A percentile compares a stretch with the other conserved stretches of the same genome.
Conservation (phyloP, 1,284 basidiomycete species). For the Sporisorium reilianum region DNA sequence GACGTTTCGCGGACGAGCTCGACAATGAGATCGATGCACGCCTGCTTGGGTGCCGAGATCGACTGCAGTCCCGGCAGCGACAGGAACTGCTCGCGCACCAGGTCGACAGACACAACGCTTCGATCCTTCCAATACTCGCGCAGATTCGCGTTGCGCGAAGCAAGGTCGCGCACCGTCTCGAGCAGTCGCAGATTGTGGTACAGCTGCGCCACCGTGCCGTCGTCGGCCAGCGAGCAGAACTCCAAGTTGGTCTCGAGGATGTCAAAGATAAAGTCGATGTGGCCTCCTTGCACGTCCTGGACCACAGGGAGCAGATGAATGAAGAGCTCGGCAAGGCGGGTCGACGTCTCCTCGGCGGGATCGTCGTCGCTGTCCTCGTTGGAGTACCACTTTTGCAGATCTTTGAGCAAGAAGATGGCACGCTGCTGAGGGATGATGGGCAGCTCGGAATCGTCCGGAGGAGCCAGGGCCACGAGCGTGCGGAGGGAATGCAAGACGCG, state of each 20-base stretch:
- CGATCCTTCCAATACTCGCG: conserved; percentile 78
- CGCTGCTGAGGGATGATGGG: conserved; percentile 85
- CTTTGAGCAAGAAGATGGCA: conserved; percentile 88
- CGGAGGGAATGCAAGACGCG: conserved; percentile 80
- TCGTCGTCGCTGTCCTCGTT: conserved; percentile 75
- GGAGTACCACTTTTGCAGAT: conserved; percentile 84
- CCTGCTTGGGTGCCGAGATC: conserved; percentile 35
- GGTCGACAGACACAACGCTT: conserved; percentile 73
- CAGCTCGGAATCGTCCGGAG: conserved; percentile 81
- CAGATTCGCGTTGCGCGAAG: conserved; percentile 79
- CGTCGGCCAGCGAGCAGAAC: conserved; percentile 76
- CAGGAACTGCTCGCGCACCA: conserved; percentile 76
- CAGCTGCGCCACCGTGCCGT: conserved; percentile 76
- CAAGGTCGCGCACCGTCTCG: conserved; percentile 78
- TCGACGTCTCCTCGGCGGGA: conserved; percentile 79
- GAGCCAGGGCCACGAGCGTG: conserved; percentile 81
- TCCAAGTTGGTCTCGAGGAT: conserved; percentile 88
- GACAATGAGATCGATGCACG: conserved; percentile 48
- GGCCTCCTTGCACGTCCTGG: conserved; percentile 85
- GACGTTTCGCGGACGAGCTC: conserved; percentile 54
- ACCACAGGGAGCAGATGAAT: conserved; percentile 85
- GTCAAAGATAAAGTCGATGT: conserved; percentile 94
- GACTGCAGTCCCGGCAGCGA: conserved; percentile 56
- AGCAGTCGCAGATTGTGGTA: conserved; percentile 80
- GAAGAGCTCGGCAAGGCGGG: conserved; percentile 81